Base-by-base conservation (phyloP, 2,329 filamentous ascomycete genomes). In the Hyphodiscus sp. region DNA sequence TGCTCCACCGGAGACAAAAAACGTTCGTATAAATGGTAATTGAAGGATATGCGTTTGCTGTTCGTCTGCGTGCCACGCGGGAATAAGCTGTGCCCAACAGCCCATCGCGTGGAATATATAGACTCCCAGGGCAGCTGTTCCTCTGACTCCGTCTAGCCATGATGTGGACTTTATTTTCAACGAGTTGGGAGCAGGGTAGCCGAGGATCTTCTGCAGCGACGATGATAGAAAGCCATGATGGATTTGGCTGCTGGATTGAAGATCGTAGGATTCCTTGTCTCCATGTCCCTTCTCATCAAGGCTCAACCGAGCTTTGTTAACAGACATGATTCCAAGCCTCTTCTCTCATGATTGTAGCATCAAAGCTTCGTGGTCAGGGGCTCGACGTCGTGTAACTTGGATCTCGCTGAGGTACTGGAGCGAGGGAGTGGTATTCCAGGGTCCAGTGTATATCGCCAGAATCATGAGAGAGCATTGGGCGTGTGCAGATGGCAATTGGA, bases 81-180 rank as follows among this genome's bases (percentile, higher is more conserved):
- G 51, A 29, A 63, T 52, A 30, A 61, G 23, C 20, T 47, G 47
- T 20, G 47, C 54, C 62, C 62, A 64, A 48, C 45, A 51, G 50
- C 72, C 74, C 23, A 69, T 64, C 46, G 72, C 73, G 61, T 76
- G 74, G 61, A 71, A 76, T 59, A 74, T 60, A 59, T 72, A 76
- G 53, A 77, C 74, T 38, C 72, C 59, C 38, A 76, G 59, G 20
- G 73, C 72, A 15, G 74, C 74, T 20, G 76, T 63, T 42, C 74
- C 75, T 20, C 74, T 73, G 41, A 77, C 67, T 20, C 74, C 74
- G 60, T 77, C 74, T 44, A 77, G 68, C 61, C 74, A 76, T 13
- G 74, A 73, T 1, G 74, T 76, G 43, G 70, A 63, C 18, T 48
- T 56, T 33, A 64, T 38, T 41, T 55, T 45, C 2, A 60, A 49